Base-by-base conservation (phyloP, 768 basidiomycete species). In the Gautieria morchelliformis region DNA sequence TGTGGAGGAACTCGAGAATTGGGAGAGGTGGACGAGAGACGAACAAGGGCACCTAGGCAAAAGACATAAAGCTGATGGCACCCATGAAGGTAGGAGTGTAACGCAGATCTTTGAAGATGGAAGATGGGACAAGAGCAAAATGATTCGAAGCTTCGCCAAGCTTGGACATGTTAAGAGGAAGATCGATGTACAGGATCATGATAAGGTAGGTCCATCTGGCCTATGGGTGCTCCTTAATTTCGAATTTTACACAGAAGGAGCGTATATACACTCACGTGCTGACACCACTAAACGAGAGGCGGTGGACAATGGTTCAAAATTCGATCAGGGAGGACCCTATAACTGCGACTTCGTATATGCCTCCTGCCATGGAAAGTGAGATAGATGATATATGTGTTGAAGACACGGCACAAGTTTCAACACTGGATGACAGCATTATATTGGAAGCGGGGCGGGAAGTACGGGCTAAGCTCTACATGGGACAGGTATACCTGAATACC, bases 141-240 rank as follows among this genome's bases (percentile, higher is more conserved):
- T 92, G 90, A 82, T 92, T 50, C 71, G 75, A 52, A 79, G 78
- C 58, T 92, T 91, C 70, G 85, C 86, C 1, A 75, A 78, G 60
- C 69, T 92, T 69, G 81, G 79, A 5, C 64, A 67, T 5, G 62
- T 67, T 14, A 69, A 68, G 7, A 69, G 70, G 5, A 64, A 65
- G 6, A 63, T 64, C 5, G 62, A 72, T 17, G 65, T 63, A 54
- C 72, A 70, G 52, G 67, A 67, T 35, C 67, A 67, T 10, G 63
- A 66, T 15, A 67, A 71, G n/a, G 51, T 52, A 52, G 17, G 10
- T 17, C 32, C 17, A 52, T 42, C 24, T 56, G 55, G 20, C 44
- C 37, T n/a, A 14, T 44, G 15, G 22, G 8, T 24, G 24, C 48
- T 49, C 3, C 5, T 20, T 10, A 30, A 11, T 30, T 14, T 19